A percentile compares a stretch with the other conserved stretches of the same genome.
Evolutionary conservation across 257 asterid species (phyloP).

Genomic region (Solanum phureja): DNA sequence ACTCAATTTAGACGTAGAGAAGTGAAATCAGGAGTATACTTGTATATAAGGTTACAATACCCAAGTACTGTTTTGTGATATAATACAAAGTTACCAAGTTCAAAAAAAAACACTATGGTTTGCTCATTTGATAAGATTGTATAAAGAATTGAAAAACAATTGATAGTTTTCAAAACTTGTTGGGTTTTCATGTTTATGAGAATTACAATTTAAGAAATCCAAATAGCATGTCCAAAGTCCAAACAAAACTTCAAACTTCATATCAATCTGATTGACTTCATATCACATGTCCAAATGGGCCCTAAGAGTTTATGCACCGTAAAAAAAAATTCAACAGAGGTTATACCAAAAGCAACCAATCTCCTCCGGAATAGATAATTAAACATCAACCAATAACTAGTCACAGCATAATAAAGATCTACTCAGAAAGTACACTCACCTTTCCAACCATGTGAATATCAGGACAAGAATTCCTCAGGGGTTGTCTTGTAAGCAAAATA

Average conservation of each 20-base stretch:
- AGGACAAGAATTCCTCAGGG: constrained; percentile 34
- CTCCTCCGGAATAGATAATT: not conserved
- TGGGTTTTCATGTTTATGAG: not conserved
- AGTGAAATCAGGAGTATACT: not conserved
- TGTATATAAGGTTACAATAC: not conserved
- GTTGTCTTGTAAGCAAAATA: constrained; percentile 70
- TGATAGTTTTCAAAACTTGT: not conserved
- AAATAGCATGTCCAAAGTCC: not conserved
- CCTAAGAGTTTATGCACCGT: not conserved
- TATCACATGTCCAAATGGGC: not conserved
- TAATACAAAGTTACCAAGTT: not conserved
- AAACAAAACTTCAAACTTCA: not conserved
- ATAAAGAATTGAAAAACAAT: not conserved
- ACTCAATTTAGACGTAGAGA: not conserved
- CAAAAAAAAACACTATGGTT: not conserved
- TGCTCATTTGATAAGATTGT: not conserved
- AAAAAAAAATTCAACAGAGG: not conserved
- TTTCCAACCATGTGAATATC: constrained; percentile 85
- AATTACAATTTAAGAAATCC: not conserved
- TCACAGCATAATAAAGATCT: not conserved
- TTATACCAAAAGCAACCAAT: not conserved
- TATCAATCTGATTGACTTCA: not conserved
- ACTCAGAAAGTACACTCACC: constrained; percentile 30
- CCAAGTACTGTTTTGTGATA: not conserved
- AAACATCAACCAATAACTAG: not conserved